phyloP scores from a whole-genome alignment of 768 basidiomycete genomes.

The Tricholomella constricta region DNA sequence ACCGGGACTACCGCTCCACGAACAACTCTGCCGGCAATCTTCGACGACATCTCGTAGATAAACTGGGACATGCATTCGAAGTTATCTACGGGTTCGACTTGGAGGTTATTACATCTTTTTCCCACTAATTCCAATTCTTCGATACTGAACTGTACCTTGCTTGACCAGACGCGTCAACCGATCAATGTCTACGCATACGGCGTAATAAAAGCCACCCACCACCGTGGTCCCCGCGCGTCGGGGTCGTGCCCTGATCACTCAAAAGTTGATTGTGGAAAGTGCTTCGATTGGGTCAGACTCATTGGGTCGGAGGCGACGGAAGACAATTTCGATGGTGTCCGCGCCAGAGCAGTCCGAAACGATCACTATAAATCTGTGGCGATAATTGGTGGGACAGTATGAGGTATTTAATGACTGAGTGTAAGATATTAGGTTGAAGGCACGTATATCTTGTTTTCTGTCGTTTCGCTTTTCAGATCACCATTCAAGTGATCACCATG shows the following conservation, averaged over 20 bases:
- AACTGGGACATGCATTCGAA: conserved; percentile 11
- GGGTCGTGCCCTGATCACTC: conserved; percentile 16
- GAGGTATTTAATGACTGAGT: not conserved
- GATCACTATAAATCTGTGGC: not conserved
- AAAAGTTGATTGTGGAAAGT: conserved; percentile 15
- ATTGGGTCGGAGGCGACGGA: conserved; percentile 14
- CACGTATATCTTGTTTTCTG: not conserved
- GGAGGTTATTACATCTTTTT: conserved; percentile 1
- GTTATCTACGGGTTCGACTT: conserved; percentile 9
- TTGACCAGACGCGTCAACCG: conserved; percentile 6
- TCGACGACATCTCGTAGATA: conserved; percentile 3
- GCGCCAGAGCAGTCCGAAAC: conserved; percentile 10
- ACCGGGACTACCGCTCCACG: conserved; percentile 13
- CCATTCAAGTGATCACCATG: not conserved
- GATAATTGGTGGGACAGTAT: conserved; percentile 12
- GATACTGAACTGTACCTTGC: not conserved
- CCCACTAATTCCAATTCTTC: not conserved
- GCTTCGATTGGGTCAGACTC: conserved; percentile 15
- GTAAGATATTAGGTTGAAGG: conserved; percentile 4
- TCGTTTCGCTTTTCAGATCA: not conserved
- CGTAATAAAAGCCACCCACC: conserved; percentile 16
- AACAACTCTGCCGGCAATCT: conserved; percentile 9
- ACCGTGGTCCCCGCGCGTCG: conserved; percentile 15
- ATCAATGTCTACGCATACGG: conserved; percentile 16
- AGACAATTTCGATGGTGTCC: conserved; percentile 15